phyloP scores from a whole-genome alignment of 257 asterid genomes.

The Solanum bulbocastanum region DNA sequence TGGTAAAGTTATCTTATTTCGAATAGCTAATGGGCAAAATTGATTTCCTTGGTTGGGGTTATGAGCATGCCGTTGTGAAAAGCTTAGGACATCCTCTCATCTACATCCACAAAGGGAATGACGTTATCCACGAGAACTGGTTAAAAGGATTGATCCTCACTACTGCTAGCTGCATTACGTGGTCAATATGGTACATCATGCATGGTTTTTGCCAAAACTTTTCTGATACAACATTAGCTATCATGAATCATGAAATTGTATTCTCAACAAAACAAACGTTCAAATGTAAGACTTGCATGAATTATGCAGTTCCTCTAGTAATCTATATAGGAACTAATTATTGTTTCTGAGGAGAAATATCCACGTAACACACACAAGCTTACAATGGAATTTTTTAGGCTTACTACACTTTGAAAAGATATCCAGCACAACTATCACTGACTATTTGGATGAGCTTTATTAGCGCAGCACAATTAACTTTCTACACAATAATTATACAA shows the following conservation, averaged over 20 bases:
- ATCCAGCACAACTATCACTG: conserved; percentile 69
- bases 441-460: conserved; percentile 61
- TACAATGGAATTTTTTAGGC: conserved; percentile 25
- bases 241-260: not conserved
- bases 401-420: conserved; percentile 37
- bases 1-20: too few relatives aligned
- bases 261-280: not conserved
- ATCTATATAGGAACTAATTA: not conserved
- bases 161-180: conserved; percentile 57
- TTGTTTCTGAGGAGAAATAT: not conserved
- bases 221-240: not conserved
- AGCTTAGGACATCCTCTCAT: too few relatives aligned
- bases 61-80: too few relatives aligned
- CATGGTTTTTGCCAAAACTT: conserved; percentile 30
- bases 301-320: not conserved
- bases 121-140: too few relatives aligned
- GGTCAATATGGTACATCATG: conserved; percentile 64
- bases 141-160: conserved; percentile 6
- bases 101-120: too few relatives aligned
- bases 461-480: conserved; percentile 74
- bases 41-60: conserved; percentile 2
- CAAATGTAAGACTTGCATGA: not conserved
- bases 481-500: conserved; percentile 40
- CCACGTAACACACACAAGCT: not conserved
- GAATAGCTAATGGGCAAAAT: too few relatives aligned